Base-by-base conservation (phyloP, 805 yeast species). In the Myxozyma melibiosi region DNA sequence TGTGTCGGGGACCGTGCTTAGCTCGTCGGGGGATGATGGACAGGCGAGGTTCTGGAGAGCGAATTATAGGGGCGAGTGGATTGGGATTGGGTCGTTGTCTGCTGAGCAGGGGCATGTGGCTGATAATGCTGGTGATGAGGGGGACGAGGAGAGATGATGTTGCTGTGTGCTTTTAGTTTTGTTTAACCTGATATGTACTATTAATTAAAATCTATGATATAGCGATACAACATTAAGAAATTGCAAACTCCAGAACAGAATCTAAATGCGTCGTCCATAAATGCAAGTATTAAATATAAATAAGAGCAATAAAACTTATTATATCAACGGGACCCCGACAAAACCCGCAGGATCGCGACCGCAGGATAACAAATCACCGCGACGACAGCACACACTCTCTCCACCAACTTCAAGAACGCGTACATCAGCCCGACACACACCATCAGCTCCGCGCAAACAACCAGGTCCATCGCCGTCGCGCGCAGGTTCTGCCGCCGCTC, bases 21-120 rank as follows among this genome's bases (percentile, higher is more conserved):
- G 96, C 64, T 85, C 94, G 45, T 90, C 97, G 4, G 98, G 99
- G 18, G 97, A 91, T 68, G 98, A 94, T 69, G 97, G 97, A 2
- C 84, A 85, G 62, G 85, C 92, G 4, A 77, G 97, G 65, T 78
- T 94, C 63, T 94, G 98, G 96, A 94, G 92, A 72, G 81, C 96
- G 24, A 83, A 88, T 34, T 89, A 87, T 69, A 80, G 86, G 57
- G 88, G 87, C 66, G 88, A 88, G 67, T 94, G 90, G 80, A 90
- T 86, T 73, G 90, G 97, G 70, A 84, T 92, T 83, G 89, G 96
- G 60, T 91, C 90, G 20, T 82, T 88, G 27, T 79, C 85, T 54
- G 86, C 87, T 22, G 85, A 83, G 58, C 72, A 72, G 52, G 49
- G 46, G 24, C 28, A 46, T 13, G 7, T 9, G 4, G 33, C 38